phyloP scores from a whole-genome alignment of 1,139 yeast genomes.

The Wickerhamomyces sp. region DNA sequence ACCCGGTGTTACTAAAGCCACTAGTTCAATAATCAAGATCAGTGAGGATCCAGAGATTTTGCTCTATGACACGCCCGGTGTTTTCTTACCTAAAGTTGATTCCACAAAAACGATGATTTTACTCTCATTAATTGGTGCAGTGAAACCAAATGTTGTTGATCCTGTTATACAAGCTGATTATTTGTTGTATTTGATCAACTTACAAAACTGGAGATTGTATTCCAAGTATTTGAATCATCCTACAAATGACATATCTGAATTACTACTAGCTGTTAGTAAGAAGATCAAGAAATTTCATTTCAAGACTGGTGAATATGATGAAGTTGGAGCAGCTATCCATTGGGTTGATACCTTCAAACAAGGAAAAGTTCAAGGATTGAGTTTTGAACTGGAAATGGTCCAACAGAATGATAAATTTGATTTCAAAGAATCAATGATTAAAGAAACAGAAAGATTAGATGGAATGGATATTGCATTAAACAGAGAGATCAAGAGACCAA shows the following conservation, averaged over 20 bases:
- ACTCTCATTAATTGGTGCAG: constrained; percentile 71
- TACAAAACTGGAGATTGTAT: constrained; percentile 40
- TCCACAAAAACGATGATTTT: constrained; percentile 70
- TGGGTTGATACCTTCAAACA: constrained; percentile 68
- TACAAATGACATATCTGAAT: constrained; percentile 66
- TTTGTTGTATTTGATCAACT: constrained; percentile 66
- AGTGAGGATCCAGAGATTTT: constrained; percentile 59
- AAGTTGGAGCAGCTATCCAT: constrained; percentile 58
- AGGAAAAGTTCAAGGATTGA: constrained; percentile 36
- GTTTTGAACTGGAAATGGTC: constrained; percentile 23
- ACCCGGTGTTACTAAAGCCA: constrained; percentile 85
- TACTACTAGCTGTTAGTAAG: constrained; percentile 52
- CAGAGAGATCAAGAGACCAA: constrained; percentile 12
- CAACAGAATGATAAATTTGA: constrained; percentile 13
- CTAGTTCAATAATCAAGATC: constrained; percentile 73
- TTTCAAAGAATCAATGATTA: constrained; percentile 11
- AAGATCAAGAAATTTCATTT: constrained; percentile 20
- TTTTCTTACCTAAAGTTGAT: constrained; percentile 71
- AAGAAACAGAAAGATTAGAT: constrained; percentile 24
- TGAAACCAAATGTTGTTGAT: constrained; percentile 66
- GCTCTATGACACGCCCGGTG: constrained; percentile 91
- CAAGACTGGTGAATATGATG: constrained; percentile 37
- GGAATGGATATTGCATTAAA: constrained; percentile 24
- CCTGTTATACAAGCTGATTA: constrained; percentile 88
- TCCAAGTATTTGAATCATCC: constrained; percentile 49